These are phyloP conservation scores for Sphaerulina musiva DNA, from an alignment of 2,329 filamentous ascomycete species.

Conservation along the genomic window DNA sequence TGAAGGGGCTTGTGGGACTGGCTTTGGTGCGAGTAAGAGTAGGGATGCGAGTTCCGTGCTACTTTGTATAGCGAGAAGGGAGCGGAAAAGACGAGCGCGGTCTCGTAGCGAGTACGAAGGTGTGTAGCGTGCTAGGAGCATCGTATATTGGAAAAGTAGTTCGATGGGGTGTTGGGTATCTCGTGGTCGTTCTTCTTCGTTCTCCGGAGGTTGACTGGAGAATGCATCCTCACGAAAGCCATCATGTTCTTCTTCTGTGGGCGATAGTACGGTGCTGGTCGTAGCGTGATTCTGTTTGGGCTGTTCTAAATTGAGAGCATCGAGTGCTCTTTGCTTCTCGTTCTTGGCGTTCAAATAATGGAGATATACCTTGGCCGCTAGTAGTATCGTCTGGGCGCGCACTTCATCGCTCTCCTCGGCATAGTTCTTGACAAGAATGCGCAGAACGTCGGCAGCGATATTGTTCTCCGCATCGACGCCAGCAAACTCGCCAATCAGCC, in stretches of 20 bases:
- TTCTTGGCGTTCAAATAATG: conserved; percentile 68
- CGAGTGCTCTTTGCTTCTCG: conserved; percentile 31
- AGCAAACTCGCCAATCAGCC: conserved; percentile 92
- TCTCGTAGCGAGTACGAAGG: conserved; percentile 92
- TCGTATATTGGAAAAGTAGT: conserved; percentile 74
- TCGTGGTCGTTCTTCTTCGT: conserved; percentile 28
- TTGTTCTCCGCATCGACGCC: conserved; percentile 71
- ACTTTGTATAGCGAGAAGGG: conserved; percentile 68
- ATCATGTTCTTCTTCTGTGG: conserved; percentile 22
- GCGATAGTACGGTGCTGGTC: conserved; percentile 21
- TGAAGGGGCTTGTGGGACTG: conserved; percentile 81
- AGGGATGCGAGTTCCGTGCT: conserved; percentile 79
- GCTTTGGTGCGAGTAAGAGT: conserved; percentile 87
- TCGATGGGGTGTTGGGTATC: conserved; percentile 59
- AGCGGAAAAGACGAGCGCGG: conserved; percentile 78
- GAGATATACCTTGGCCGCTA: conserved; percentile 94
- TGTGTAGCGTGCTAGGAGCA: conserved; percentile 84
- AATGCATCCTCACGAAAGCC: conserved; percentile 24
- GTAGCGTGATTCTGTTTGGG: neutral
- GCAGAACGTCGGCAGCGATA: conserved; percentile 84
- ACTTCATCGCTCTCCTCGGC: conserved; percentile 74
- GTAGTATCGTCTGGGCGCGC: conserved; percentile 82
- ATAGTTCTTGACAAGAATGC: conserved; percentile 82
- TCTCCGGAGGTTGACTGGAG: conserved; percentile 21
- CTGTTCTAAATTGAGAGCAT: conserved; percentile 20